Base-by-base conservation (phyloP, 495 filamentous ascomycete species). In the Trichodelitschia bisporula region DNA sequence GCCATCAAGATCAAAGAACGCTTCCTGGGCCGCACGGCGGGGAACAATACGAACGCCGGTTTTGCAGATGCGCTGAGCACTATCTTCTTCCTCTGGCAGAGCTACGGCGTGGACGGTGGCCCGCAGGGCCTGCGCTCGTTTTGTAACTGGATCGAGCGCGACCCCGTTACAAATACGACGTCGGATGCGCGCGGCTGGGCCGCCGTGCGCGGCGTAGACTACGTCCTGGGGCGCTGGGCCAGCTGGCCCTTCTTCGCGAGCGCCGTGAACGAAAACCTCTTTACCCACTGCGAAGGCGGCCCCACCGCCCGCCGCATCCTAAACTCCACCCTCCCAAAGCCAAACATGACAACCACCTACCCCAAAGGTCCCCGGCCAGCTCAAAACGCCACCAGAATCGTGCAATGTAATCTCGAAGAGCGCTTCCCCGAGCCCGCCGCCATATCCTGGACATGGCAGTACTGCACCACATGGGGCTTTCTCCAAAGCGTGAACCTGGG, bases 391-490 rank as follows among this genome's bases (percentile, higher is more conserved):
- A 25, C 25, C n/a, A 8, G 28, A 9, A 38, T 40, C 0, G 36
- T 47, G 0, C 41, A 50, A 1, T 68, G 63, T 37, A 35, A 48
- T 11, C 35, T 68, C 19, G 47, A 52, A 18, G 40, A 47, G n/a
- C 33, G 31, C 3, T 40, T 48, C 19, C 39, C 39, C 12, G 51
- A 58, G 13, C 40, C 57, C 0, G 44, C 32, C 5, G 9, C 6
- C 4, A 57, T 66, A 30, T 48, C 51, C 30, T 71, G 66, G 66
- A 57, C 46, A 4, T 71, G 63, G 63, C 62, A 68, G 39, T 66
- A 61, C 39, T 69, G 66, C 44, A 60, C 60, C 8, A 57, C 69
- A 42, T 68, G 55, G 51, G 66, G 42, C 28, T 45, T 31, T 35
- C 33, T 57, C 37, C 64, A 67, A 38, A 53, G 51, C 36, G 55